Percentiles rank a stretch among this genome's conserved stretches.
phyloP scores from a whole-genome alignment of 2,329 filamentous ascomycete species.

The Plectosphaerella cucumerina region DNA sequence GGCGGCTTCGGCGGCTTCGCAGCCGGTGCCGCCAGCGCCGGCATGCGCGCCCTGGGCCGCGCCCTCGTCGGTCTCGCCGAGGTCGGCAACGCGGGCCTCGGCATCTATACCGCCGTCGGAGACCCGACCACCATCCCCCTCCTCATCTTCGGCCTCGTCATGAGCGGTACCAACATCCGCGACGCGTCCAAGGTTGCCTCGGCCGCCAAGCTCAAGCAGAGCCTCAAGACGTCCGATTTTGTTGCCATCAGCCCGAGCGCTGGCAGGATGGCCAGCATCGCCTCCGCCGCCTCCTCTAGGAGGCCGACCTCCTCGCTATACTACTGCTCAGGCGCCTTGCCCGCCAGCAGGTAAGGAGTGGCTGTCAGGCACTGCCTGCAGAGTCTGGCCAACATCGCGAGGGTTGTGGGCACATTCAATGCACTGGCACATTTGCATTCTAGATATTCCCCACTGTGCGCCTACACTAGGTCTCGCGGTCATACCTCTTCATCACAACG shows the following conservation, averaged over 20 bases:
- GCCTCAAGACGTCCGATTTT: not conserved
- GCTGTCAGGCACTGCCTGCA: not conserved
- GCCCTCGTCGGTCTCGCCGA: not conserved
- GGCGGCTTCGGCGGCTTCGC: not conserved
- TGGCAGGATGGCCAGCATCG: not conserved
- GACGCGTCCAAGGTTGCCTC: not conserved
- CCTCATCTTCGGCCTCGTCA: conserved; percentile 1
- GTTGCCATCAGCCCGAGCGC: not conserved
- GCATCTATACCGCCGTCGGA: not conserved
- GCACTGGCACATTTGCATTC: not conserved
- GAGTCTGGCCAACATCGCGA: not conserved
- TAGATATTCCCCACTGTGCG: not conserved
- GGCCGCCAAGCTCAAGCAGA: not conserved
- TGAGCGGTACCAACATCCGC: conserved; percentile 1
- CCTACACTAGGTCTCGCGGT: not conserved
- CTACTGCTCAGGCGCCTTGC: not conserved
- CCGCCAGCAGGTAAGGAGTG: not conserved
- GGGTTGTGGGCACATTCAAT: not conserved
- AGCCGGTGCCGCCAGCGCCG: not conserved
- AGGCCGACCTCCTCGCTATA: not conserved
- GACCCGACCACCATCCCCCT: not conserved
- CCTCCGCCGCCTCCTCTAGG: not conserved
- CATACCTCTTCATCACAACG: not conserved
- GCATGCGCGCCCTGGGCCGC: not conserved
- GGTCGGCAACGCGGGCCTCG: not conserved